Conservation (phyloP, 371 early-diverging fungal species). For the Gilbertella persicaria region DNA sequence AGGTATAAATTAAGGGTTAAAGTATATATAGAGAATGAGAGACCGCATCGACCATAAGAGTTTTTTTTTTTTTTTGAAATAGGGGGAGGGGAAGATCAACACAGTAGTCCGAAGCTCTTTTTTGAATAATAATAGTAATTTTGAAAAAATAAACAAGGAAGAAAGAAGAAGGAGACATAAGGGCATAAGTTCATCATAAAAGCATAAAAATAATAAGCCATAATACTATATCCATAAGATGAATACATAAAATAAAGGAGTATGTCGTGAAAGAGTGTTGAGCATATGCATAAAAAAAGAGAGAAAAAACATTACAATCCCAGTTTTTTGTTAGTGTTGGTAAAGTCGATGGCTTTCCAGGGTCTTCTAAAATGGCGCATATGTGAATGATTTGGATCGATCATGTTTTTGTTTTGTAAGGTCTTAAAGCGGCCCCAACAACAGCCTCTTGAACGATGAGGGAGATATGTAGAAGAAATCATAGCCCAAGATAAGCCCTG, state of each 20-base stretch:
- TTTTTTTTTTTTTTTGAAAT: background rate
- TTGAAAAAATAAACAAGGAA: no score
- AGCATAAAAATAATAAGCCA: no score
- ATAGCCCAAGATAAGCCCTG: constrained; percentile 54
- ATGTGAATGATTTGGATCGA: constrained; percentile 28
- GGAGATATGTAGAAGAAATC: constrained; percentile 50
- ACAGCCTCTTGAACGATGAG: constrained; percentile 51
- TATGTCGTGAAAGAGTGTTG: no score
- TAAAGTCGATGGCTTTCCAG: constrained; percentile 29
- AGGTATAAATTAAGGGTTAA: background rate
- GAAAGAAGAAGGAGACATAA: background rate
- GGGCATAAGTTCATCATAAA: background rate
- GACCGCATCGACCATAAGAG: background rate
- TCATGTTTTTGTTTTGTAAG: constrained; percentile 37
- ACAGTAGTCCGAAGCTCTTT: no score
- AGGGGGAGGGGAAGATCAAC: background rate
- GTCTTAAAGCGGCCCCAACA: constrained; percentile 57
- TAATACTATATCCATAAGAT: no score
- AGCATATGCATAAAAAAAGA: background rate
- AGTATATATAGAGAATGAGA: background rate
- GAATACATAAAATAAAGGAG: no score
- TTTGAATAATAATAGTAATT: background rate
- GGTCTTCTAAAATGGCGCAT: constrained; percentile 30
- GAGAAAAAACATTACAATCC: background rate
- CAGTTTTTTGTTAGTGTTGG: constrained; percentile 5